Evolutionary conservation across 768 basidiomycete genomes (phyloP), one percentile per base, ranked within the genome.

Genomic region (Trametes coccinea): DNA sequence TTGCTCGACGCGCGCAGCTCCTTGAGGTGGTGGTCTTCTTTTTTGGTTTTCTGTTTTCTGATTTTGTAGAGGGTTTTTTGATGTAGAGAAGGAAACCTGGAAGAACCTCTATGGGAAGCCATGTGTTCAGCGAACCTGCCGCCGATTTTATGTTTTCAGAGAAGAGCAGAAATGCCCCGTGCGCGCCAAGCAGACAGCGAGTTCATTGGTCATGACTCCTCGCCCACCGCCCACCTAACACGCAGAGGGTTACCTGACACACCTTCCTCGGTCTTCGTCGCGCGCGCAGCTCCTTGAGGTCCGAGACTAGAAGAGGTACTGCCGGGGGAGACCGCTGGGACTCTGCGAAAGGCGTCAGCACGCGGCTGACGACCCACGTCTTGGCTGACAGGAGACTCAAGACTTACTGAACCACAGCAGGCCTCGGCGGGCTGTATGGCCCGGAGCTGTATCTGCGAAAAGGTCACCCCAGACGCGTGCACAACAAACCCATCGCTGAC

Each of bases 281-380:
- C 56, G 48, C 56, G 56, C 40, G 56, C 55, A 56, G 55, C 55
- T 56, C 55, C 45, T 56, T 56, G 55, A 56, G 9, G 45, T 9
- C 5, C 0, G 10, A 39, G 27, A 17, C 17, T 47, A 58, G 40
- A 58, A 58, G 31, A 58, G 56, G 40, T 58, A 58, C n/a, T 40
- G 40, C 14, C 16, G 56, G 40, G 55, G 33, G 30, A 54, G 41
- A 2, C 40, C 29, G 2, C 55, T n/a, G 34, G 33, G 5, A n/a
- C 37, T 13, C 4, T 13, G 34, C n/a, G 1, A 7, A 33, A 0
- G 29, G 7, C 37, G 5, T 41, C 33, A 50, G 29, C 16, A 51
- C 10, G 56, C 48, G 56, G 48, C 39, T 58, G 56, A 43, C 56
- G n/a, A 4, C 0, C 3, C 10, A 13, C 10, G 29, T 4, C n/a